Evolutionary conservation across 139 green algal genomes (phyloP), one percentile per base, ranked within the genome.

Genomic region (Spirogloea muscicola): DNA sequence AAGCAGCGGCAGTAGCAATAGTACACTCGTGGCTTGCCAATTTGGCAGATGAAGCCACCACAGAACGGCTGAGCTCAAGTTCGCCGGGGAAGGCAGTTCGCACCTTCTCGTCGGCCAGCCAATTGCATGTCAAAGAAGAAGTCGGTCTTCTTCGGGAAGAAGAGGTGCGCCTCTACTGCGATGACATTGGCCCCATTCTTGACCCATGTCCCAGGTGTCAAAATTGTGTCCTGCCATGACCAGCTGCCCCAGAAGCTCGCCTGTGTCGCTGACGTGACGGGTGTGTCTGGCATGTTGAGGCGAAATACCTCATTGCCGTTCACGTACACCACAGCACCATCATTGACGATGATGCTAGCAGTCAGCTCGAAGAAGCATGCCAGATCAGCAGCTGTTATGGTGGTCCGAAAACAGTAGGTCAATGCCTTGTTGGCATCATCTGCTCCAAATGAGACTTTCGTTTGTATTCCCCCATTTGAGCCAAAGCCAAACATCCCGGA

Each of bases 261-360:
- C 2, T 41, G 66, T 2, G 34, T 21, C 4, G 65, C 34, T 1
- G 65, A 6, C 18, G 51, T 74, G 18, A 74, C 7, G 4, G 36
- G 65, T 10, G n/a, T 25, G 18, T 43, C 38, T 21, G 65, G 65
- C 38, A 74, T 51, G 52, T 68, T 68, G 42, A 25, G 10, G 18
- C 65, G 51, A 29, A 55, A 74, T 2, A 65, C 49, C 44, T 74
- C 65, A 13, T 10, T 36, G 3, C 65, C 65, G 52, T 74, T 74
- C 16, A 74, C 29, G 59, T 68, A 68, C 18, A 68, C 37, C 4
- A 68, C 59, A 31, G 67, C 67, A 33, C 67, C 67, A 21, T 76
- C 67, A 27, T 64, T 76, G 27, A 13, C 46, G 1, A 76, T 48
- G 18, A 76, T 2, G 25, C 21, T 46, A 18, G 25, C 29, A 13